phyloP scores from a whole-genome alignment of 2,329 filamentous ascomycete species.

The Cladosporium sp. region DNA sequence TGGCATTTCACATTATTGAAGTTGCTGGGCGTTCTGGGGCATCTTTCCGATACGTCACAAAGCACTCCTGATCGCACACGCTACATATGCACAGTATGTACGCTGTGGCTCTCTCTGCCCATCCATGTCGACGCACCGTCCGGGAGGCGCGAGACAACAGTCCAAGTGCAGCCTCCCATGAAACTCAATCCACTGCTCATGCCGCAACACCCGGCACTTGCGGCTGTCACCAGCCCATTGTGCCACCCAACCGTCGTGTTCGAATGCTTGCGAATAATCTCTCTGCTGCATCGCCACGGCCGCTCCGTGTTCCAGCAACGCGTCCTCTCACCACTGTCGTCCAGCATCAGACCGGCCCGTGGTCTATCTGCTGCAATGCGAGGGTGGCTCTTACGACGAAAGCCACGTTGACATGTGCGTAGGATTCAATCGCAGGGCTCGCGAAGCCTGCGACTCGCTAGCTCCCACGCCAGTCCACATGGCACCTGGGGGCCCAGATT shows the following conservation, averaged over 20 bases:
- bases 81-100: not conserved
- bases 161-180: conserved; percentile 2
- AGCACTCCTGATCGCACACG: conserved; percentile 5
- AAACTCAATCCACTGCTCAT: conserved; percentile 4
- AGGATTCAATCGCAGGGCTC: not conserved
- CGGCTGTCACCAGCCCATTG: conserved; percentile 13
- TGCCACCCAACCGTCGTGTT: not conserved
- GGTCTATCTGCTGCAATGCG: conserved; percentile 11
- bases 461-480: conserved; percentile 4
- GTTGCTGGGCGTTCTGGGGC: not conserved
- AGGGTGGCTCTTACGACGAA: not conserved
- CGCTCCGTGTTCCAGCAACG: conserved; percentile 12
- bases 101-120: not conserved
- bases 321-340: conserved; percentile 4
- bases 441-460: conserved; percentile 15
- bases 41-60: conserved; percentile 16
- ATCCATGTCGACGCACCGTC: not conserved
- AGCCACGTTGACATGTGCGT: not conserved
- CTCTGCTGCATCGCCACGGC: conserved; percentile 4
- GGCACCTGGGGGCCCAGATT: conserved; percentile 14
- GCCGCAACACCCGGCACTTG: conserved; percentile 17
- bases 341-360: conserved; percentile 10
- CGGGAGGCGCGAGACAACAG: not conserved
- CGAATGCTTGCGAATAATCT: not conserved
- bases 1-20: not conserved